These are phyloP conservation scores for Hericium alpestre DNA, from an alignment of 768 basidiomycete species.

Conservation along the genomic window DNA sequence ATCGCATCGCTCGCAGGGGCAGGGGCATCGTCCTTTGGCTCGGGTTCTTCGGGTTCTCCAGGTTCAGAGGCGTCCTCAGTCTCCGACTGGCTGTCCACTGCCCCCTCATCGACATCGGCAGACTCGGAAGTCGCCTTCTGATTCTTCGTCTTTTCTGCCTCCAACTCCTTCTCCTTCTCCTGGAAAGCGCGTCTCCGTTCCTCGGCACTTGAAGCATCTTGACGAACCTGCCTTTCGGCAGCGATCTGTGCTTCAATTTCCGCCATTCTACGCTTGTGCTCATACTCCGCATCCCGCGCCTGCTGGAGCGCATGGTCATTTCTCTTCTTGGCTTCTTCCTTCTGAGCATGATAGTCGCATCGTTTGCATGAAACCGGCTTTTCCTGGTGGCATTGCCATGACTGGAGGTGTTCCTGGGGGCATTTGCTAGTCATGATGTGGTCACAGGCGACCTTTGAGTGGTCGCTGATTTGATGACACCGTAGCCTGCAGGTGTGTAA, in stretches of 20 bases:
- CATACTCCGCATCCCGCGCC: conserved; percentile 32
- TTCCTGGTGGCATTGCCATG: conserved; percentile 34
- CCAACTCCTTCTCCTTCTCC: conserved; percentile 38
- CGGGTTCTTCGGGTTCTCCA: no score
- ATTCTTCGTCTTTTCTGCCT: conserved; percentile 16
- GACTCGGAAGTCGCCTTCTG: not conserved
- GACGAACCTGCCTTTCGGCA: conserved; percentile 19
- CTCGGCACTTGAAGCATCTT: conserved; percentile 27
- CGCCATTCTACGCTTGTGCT: conserved; percentile 31
- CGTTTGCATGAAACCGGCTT: conserved; percentile 28
- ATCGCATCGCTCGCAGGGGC: not conserved
- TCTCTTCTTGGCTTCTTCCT: conserved; percentile 30
- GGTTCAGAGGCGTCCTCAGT: no score
- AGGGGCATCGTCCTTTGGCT: no score
- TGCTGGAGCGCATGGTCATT: conserved; percentile 32
- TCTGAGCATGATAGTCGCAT: conserved; percentile 37
- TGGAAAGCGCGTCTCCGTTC: conserved; percentile 25
- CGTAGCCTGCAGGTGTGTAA: conserved; percentile 46
- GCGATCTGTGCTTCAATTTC: conserved; percentile 33
- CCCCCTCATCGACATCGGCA: no score
- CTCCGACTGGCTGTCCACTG: no score
- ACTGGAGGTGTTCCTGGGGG: conserved; percentile 30
- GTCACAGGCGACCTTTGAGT: conserved; percentile 43
- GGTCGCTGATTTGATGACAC: conserved; percentile 47
- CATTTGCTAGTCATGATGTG: conserved; percentile 30